Base-by-base conservation (phyloP, 2,329 filamentous ascomycete genomes). In the Clathrospora elynae region DNA sequence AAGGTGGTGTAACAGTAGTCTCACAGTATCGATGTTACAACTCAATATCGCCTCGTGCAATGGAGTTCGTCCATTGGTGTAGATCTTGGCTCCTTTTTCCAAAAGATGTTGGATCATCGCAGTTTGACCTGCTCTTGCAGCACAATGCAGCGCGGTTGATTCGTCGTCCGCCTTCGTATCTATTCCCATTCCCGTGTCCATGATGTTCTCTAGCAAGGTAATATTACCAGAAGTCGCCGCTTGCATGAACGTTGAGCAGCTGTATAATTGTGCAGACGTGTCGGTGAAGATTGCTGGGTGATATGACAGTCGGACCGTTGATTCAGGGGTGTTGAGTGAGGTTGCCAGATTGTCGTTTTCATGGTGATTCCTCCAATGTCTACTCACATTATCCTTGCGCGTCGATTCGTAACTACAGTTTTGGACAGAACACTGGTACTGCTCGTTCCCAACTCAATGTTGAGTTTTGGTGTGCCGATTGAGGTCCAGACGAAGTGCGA, bases 91-190 rank as follows among this genome's bases (percentile, higher is more conserved):
- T 3, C 42, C 45, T 10, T 23, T 20, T 1, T 28, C 7, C 1
- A 56, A 12, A 2, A 56, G 17, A 14, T 38, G 32, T 1, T 35
- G 5, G 4, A 54, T 10, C 2, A 20, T 31, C 0, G 1, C 13
- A 3, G 11, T 11, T 3, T 52, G 50, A n/a, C 46, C 38, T 3
- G 33, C 28, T 22, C 25, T 35, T 13, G 48, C 45, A 8, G 50
- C 53, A 12, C 53, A 54, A 8, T 56, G 53, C 2, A 54, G 18
- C 6, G 33, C 47, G 6, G 53, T 51, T 1, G 28, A 51, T 5
- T 28, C 14, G 7, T 56, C 50, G 3, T 29, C 33, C 1, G 47
- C 43, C 18, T 22, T 16, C 0, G 24, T 25, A 5, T 49, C n/a
- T 0, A 36, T 0, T 2, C 35, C 13, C 2, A 26, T 8, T 9